A percentile compares a stretch with the other conserved stretches of the same genome.
Conservation (phyloP, 192 early-diverging fungal species). For the Coemansia sp. region DNA sequence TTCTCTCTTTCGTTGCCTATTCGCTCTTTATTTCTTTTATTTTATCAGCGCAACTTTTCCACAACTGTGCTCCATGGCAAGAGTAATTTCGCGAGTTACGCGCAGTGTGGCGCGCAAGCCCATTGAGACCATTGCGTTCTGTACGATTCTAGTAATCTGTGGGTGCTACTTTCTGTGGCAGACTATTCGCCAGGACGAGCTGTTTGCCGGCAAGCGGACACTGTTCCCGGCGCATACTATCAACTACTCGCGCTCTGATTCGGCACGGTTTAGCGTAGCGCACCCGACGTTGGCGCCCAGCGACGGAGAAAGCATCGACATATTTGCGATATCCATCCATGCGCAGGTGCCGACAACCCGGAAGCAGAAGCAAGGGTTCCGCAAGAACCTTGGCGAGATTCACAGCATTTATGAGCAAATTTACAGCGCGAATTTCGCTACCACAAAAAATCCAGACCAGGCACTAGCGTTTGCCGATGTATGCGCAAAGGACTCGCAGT, state of each 20-base stretch:
- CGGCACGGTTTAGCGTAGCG: slow-evolving; percentile 22
- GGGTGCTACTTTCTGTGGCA: slow-evolving; percentile 77
- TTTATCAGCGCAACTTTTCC: not conserved
- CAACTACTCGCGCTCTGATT: slow-evolving; percentile 22
- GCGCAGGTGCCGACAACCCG: slow-evolving; percentile 1
- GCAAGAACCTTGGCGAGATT: slow-evolving; percentile 31
- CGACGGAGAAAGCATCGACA: slow-evolving; percentile 17
- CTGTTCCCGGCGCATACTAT: slow-evolving; percentile 28
- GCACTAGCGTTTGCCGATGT: slow-evolving; percentile 35
- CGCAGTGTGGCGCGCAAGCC: slow-evolving; percentile 66
- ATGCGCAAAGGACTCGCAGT: slow-evolving; percentile 42
- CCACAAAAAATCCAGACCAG: not conserved
- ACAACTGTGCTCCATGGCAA: slow-evolving; percentile 13
- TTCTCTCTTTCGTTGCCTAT: not conserved
- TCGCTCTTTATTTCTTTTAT: slow-evolving; percentile 3
- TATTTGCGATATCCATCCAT: slow-evolving; percentile 37
- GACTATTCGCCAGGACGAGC: slow-evolving; percentile 64
- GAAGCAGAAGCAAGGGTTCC: slow-evolving; percentile 31
- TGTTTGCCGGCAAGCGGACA: slow-evolving; percentile 51
- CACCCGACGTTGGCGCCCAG: not conserved
- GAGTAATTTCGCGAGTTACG: slow-evolving; percentile 51
- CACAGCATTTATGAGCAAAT: slow-evolving; percentile 27
- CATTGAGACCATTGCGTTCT: slow-evolving; percentile 75
- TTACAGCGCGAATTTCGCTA: not conserved
- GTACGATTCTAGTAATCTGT: slow-evolving; percentile 70